Percentiles rank a stretch among this genome's conserved stretches.
Conservation (phyloP, 805 yeast genomes). For the Wickerhamomyces sydowiorum region DNA sequence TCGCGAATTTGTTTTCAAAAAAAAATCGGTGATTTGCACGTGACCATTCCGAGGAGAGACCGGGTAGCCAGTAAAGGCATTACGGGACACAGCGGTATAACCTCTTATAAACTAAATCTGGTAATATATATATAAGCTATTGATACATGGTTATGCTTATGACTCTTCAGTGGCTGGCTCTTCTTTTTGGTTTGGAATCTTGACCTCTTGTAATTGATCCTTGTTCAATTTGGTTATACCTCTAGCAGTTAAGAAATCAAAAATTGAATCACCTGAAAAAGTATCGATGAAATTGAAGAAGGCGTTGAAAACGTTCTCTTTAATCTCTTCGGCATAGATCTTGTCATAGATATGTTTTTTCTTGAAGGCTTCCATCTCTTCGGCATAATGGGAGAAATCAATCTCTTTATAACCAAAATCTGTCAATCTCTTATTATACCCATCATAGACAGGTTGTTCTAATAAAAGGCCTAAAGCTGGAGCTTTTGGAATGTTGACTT, state of each 20-base stretch:
- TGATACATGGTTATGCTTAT: too few species aligned
- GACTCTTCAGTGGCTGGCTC: constrained; percentile 4
- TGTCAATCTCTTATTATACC: constrained; percentile 65
- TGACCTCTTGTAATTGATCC: constrained; percentile 14
- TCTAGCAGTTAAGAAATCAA: constrained; percentile 36
- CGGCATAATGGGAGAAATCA: constrained; percentile 57
- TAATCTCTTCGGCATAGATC: constrained; percentile 83
- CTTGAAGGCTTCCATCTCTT: constrained; percentile 81
- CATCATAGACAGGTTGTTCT: constrained; percentile 89
- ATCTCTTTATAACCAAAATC: constrained; percentile 75
- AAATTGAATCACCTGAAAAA: constrained; percentile 52
- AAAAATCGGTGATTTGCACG: too few species aligned
- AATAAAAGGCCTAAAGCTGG: constrained; percentile 90
- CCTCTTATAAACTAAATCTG: too few species aligned
- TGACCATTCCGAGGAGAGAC: too few species aligned
- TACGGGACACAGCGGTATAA: neutral
- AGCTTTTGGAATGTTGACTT: constrained; percentile 91
- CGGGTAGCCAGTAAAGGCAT: too few species aligned
- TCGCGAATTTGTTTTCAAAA: too few species aligned
- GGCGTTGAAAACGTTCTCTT: constrained; percentile 84
- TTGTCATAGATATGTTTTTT: constrained; percentile 85
- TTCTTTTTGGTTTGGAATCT: constrained; percentile 17
- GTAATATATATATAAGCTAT: too few species aligned
- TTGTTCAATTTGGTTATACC: constrained; percentile 27
- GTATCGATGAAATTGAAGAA: constrained; percentile 89